Conservation (phyloP, 1,284 basidiomycete species). For the Cystobasidium pallidum region DNA sequence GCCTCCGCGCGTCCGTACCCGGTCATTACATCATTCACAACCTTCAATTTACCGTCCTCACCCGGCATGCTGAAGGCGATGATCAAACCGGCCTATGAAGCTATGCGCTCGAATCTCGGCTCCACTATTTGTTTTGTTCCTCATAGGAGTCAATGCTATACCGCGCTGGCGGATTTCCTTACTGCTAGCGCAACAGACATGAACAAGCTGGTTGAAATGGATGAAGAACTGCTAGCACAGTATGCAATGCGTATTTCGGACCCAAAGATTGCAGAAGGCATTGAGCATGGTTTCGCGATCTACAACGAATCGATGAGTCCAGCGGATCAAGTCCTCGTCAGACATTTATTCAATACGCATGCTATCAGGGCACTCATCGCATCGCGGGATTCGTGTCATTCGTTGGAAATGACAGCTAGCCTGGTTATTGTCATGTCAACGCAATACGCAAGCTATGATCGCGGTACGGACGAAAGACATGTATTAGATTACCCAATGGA, state of each 20-base stretch:
- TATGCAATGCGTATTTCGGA: conserved; percentile 68
- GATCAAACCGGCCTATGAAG: conserved; percentile 82
- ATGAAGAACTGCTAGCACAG: conserved; percentile 62
- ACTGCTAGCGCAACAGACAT: conserved; percentile 81
- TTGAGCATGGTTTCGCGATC: conserved; percentile 88
- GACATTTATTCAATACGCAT: conserved; percentile 81
- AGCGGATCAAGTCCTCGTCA: conserved; percentile 73
- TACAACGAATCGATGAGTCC: conserved; percentile 74
- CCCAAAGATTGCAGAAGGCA: conserved; percentile 68
- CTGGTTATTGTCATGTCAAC: conserved; percentile 90
- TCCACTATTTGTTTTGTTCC: conserved; percentile 85
- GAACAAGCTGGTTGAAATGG: conserved; percentile 62
- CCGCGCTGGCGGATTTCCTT: conserved; percentile 79
- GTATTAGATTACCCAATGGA: conserved; percentile 76
- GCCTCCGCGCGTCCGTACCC: conserved; percentile 82
- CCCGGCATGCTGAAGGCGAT: conserved; percentile 86
- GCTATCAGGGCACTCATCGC: conserved; percentile 80
- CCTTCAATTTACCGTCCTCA: conserved; percentile 86
- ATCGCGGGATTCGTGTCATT: conserved; percentile 83
- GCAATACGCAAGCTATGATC: conserved; percentile 65
- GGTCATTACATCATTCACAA: conserved; percentile 69
- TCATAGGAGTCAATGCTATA: conserved; percentile 76
- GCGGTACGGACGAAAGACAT: conserved; percentile 63
- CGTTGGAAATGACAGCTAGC: conserved; percentile 74
- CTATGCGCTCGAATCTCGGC: conserved; percentile 60